Base-by-base conservation (phyloP, 768 basidiomycete species). In the Lentinula raphanica region DNA sequence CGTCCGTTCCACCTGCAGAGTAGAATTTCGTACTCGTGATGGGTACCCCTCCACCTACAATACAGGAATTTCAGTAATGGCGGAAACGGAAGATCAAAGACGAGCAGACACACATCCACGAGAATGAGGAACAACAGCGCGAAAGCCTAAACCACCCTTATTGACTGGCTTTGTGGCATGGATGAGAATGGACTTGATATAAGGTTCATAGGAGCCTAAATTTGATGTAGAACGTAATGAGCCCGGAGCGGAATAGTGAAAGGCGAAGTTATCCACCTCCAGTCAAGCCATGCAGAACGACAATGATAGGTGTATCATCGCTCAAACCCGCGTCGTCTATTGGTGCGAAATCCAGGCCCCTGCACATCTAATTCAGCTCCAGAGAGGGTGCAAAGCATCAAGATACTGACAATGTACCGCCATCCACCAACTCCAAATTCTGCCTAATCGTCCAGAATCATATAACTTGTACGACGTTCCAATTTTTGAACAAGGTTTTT, bases 291-390 rank as follows among this genome's bases (percentile, higher is more conserved):
- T 83, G 82, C 59, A 76, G 72, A 6, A 86, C 81, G 23, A 87
- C 79, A 32, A 88, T 69, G 53, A 87, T 77, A 6, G 82, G 82
- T 1, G 76, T 67, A 61, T 79, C 74, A 23, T 76, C 73, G 48
- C 64, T 65, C 21, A 78, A 50, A 7, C 65, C 60, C 9, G 72
- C 68, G 42, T 68, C 68, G 60, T 79, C 76, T 17, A 74, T 66
- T 13, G 81, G 83, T 29, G 85, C 79, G 64, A 86, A 85, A 67
- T 88, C 87, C 19, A 88, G 69, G n/a, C 85, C 86, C 46, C 86
- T 88, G n/a, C n/a, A n/a, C n/a, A n/a, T n/a, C n/a, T n/a, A n/a
- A n/a, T n/a, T n/a, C n/a, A 61, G 9, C 8, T 8, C 25, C 7
- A n/a, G 9, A 27, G 45, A 11, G 9, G 21, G 25, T n/a, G 19